Percentiles rank a stretch among this genome's conserved stretches.
Conservation (phyloP, 495 filamentous ascomycete genomes). For the Xylaria bambusicola region DNA sequence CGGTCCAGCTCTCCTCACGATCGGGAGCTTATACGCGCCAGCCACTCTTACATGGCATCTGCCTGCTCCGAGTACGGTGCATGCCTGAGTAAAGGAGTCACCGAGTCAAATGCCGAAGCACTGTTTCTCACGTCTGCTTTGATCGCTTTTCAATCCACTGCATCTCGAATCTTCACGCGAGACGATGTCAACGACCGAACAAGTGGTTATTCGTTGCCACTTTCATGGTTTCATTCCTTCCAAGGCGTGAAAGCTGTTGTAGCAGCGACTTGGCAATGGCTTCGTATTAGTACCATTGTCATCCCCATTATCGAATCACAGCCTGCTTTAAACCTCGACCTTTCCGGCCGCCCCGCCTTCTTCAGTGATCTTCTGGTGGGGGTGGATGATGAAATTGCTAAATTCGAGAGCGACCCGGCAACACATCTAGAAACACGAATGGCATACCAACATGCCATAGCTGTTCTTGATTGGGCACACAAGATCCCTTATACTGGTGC, state of each 20-base stretch:
- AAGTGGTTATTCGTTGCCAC: slow-evolving; percentile 47
- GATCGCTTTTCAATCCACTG: slow-evolving; percentile 60
- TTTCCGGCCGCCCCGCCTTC: slow-evolving; percentile 45
- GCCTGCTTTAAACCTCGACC: slow-evolving; percentile 51
- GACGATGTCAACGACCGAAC: slow-evolving; percentile 39
- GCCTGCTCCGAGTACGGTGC: slow-evolving; percentile 56
- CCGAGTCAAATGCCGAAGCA: slow-evolving; percentile 54
- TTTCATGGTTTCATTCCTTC: slow-evolving; percentile 61
- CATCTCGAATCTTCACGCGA: slow-evolving; percentile 53
- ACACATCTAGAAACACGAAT: slow-evolving; percentile 41
- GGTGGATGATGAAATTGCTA: slow-evolving; percentile 49
- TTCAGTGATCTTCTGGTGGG: slow-evolving; percentile 55
- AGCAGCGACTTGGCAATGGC: slow-evolving; percentile 53
- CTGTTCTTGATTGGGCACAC: slow-evolving; percentile 60
- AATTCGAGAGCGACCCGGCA: slow-evolving; percentile 21
- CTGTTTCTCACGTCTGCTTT: slow-evolving; percentile 56
- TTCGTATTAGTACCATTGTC: slow-evolving; percentile 51
- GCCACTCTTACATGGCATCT: slow-evolving; percentile 60
- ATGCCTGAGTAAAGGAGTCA: slow-evolving; percentile 50
- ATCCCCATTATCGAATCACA: slow-evolving; percentile 58
- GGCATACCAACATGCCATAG: slow-evolving; percentile 57
- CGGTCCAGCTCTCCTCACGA: slow-evolving; percentile 52
- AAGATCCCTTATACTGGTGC: slow-evolving; percentile 55
- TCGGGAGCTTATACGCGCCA: slow-evolving; percentile 53
- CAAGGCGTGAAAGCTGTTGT: slow-evolving; percentile 59